phyloP scores from a whole-genome alignment of 805 yeast species.

The Nakazawaea laoshanensis region DNA sequence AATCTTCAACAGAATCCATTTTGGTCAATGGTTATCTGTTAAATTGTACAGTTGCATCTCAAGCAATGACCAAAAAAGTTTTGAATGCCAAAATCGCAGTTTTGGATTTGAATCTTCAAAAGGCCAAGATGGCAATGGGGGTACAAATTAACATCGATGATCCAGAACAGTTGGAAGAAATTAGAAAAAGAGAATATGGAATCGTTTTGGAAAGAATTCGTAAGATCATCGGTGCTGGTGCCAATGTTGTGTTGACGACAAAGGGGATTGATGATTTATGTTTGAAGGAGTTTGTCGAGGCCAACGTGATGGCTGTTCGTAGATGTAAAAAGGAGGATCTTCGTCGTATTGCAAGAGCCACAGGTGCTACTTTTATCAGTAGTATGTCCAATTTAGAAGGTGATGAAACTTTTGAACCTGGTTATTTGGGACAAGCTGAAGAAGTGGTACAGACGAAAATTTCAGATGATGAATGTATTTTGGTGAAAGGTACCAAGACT shows the following conservation, averaged over 20 bases:
- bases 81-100: constrained; percentile 75
- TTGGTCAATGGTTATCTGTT: constrained; percentile 91
- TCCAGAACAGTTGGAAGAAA: constrained; percentile 93
- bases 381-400: constrained; percentile 93
- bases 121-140: constrained; percentile 97
- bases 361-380: constrained; percentile 88
- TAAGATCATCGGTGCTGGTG: constrained; percentile 80
- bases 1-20: constrained; percentile 78
- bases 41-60: constrained; percentile 95
- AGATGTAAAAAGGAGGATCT: constrained; percentile 95
- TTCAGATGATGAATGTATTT: constrained; percentile 95
- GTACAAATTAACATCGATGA: constrained; percentile 95
- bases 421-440: constrained; percentile 82
- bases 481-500: constrained; percentile 81
- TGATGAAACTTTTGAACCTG: constrained; percentile 82
- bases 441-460: constrained; percentile 85
- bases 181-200: constrained; percentile 82
- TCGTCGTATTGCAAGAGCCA: constrained; percentile 93
- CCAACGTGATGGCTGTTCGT: constrained; percentile 91
- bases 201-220: constrained; percentile 75
- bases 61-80: constrained; percentile 82
- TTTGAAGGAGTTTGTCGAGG: constrained; percentile 83
- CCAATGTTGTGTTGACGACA: constrained; percentile 87
- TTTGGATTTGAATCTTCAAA: constrained; percentile 87
- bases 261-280: constrained; percentile 94